A percentile compares a stretch with the other conserved stretches of the same genome.
These are phyloP conservation scores for Macrotyloma uniflorum DNA, from an alignment of 306 rosid species.

Conservation along the genomic window DNA sequence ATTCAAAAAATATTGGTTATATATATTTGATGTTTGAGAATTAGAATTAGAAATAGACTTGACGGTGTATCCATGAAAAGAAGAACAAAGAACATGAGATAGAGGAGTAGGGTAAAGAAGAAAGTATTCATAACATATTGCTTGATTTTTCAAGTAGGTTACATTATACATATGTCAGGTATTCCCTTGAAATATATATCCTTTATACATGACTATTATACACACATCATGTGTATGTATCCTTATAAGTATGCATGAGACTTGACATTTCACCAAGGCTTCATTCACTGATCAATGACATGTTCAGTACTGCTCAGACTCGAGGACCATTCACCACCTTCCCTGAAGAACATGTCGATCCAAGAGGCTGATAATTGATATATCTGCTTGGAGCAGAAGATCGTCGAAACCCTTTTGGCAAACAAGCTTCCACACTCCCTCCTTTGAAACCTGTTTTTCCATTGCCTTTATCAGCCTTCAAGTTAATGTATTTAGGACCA, in stretches of 20 bases:
- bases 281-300: neutral
- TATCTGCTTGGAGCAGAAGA: slow-evolving; percentile 72
- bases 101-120: neutral
- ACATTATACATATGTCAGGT: neutral
- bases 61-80: neutral
- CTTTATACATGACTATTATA: neutral
- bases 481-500: slow-evolving; percentile 35
- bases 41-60: neutral
- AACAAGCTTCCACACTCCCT: slow-evolving; percentile 51
- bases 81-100: neutral
- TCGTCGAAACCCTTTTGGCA: slow-evolving; percentile 63
- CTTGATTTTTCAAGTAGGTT: slow-evolving; percentile 12
- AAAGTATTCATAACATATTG: neutral
- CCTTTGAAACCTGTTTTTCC: slow-evolving; percentile 7
- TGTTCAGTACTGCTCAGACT: slow-evolving; percentile 30
- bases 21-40: neutral
- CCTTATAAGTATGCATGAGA: neutral
- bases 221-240: neutral
- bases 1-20: neutral
- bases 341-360: slow-evolving; percentile 49
- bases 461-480: slow-evolving; percentile 45
- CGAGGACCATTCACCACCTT: slow-evolving; percentile 47
- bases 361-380: slow-evolving; percentile 58
- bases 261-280: slow-evolving; percentile 1
- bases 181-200: neutral